phyloP scores from a whole-genome alignment of 139 green algal genomes.

The Nannochloris sp. region DNA sequence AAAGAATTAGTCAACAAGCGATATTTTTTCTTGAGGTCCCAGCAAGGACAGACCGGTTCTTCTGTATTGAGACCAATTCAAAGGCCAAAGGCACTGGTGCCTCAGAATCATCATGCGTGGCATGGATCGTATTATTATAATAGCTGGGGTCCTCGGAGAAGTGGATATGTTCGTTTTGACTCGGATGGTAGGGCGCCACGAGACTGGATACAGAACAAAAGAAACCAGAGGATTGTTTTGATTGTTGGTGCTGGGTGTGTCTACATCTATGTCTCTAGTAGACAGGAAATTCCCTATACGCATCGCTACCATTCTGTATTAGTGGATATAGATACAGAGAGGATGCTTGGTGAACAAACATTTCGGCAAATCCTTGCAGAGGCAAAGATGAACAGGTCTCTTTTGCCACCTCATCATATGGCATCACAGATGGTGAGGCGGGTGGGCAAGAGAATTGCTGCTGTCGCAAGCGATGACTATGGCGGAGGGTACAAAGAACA shows the following conservation, averaged over 20 bases:
- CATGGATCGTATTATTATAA: no score
- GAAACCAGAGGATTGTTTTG: slow-evolving; percentile 1
- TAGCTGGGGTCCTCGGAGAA: no score
- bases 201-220: background rate
- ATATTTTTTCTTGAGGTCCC: no score
- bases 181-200: no score
- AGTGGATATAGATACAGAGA: slow-evolving; percentile 20
- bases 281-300: slow-evolving; percentile 45
- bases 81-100: no score
- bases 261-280: slow-evolving; percentile 19
- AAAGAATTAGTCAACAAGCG: no score
- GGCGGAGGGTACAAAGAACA: slow-evolving; percentile 49
- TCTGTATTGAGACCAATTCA: no score
- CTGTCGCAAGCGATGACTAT: slow-evolving; percentile 35
- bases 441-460: slow-evolving; percentile 15
- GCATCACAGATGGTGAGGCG: slow-evolving; percentile 18
- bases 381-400: slow-evolving; percentile 18
- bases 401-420: slow-evolving; percentile 43
- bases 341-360: slow-evolving; percentile 21
- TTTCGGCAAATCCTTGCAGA: slow-evolving; percentile 40
- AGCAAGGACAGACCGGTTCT: no score
- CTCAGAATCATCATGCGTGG: no score
- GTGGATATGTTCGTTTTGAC: no score
- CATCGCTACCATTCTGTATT: slow-evolving; percentile 38
- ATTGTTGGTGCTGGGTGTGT: slow-evolving; percentile 3